Evolutionary conservation across 2,329 filamentous ascomycete species (phyloP).

Genomic region (Conoideocrella luteorostrata): DNA sequence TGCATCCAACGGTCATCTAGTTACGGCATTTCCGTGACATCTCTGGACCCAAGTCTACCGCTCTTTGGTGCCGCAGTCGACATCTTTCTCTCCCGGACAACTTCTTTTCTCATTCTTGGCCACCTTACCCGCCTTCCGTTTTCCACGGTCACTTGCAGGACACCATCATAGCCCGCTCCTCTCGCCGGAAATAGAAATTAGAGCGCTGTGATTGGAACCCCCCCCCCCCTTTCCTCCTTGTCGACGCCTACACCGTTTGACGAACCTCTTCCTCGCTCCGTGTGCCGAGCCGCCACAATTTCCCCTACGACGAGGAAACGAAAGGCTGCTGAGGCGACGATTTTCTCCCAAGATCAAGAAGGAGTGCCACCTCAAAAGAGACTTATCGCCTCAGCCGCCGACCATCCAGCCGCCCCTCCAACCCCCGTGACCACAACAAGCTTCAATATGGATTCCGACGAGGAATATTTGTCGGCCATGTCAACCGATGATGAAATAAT

Average conservation of each 20-base stretch:
- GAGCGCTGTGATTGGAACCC: too few relatives aligned
- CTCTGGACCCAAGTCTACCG: not conserved
- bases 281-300: constrained; percentile 43
- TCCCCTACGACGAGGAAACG: constrained; percentile 53
- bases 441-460: constrained; percentile 84
- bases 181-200: too few relatives aligned
- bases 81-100: too few relatives aligned
- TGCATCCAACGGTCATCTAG: not conserved
- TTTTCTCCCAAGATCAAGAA: constrained; percentile 38
- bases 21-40: constrained; percentile 4
- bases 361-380: constrained; percentile 44
- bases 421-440: constrained; percentile 49
- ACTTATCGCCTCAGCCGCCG: constrained; percentile 49
- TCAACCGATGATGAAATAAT: constrained; percentile 70
- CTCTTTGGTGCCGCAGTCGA: too few relatives aligned
- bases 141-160: too few relatives aligned
- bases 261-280: not conserved
- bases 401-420: constrained; percentile 42
- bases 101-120: not conserved
- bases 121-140: too few relatives aligned
- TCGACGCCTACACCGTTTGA: not conserved
- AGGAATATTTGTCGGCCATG: constrained; percentile 81
- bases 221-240: not conserved
- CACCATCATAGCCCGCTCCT: too few relatives aligned
- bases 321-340: constrained; percentile 61